Base-by-base conservation (phyloP, 352 stramenopile species). In the Aphanomyces euteiches region DNA sequence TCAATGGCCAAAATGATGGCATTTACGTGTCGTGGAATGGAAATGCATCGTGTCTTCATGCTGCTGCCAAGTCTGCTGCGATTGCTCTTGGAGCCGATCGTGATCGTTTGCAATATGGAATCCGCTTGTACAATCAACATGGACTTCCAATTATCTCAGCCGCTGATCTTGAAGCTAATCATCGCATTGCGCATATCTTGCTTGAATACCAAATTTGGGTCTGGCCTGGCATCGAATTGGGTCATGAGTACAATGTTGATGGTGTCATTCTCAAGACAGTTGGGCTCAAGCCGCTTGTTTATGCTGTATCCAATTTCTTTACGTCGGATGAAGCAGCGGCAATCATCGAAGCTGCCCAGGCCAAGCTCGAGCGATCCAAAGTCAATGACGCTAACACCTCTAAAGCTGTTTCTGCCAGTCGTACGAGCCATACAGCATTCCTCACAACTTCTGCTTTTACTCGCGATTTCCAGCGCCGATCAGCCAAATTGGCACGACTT, bases 381-480 rank as follows among this genome's bases (percentile, higher is more conserved):
- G 83, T 94, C 6, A 83, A 89, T 63, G 78, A 84, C 12, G 76
- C 72, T 58, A 91, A 92, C 68, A 79, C 75, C 15, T 85, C 80
- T 2, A 86, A 74, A 58, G 77, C 89, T 37, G 83, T 91, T 13
- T 83, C 79, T 28, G 73, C 79, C 41, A 80, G 81, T 4, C 85
- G 87, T 6, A 95, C 87, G 47, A 93, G 85, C 53, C 84, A 95
- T 77, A 95, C 87, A 34, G 80, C 87, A 6, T 95, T 93, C 73
- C 67, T 95, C 7, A 74, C 79, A 0, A 82, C 92, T 57, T 78
- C 69, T 17, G 67, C 75, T 17, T 90, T 95, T 67, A 89, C 85
- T 37, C 84, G 84, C 15, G 83, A 91, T 36, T 92, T 93, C 47
- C 84, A 83, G 15, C 76, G 78, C 37, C 82, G 86, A 5, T 89